These are phyloP conservation scores for Trichoderma gracile DNA, from an alignment of 2,329 filamentous ascomycete genomes.

Conservation along the genomic window DNA sequence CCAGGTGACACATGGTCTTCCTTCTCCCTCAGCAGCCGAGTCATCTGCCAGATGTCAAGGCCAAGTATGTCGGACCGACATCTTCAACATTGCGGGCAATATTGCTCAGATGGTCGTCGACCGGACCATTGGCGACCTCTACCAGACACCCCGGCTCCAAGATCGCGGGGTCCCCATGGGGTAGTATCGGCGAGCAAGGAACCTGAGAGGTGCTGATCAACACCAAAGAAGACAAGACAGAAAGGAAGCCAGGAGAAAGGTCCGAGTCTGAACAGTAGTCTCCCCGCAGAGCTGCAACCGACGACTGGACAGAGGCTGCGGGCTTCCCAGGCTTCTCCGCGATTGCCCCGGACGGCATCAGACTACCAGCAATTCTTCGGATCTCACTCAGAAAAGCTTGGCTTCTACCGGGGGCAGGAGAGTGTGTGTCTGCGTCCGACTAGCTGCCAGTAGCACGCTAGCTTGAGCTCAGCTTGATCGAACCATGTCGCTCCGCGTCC, in stretches of 20 bases:
- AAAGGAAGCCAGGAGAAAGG: no score
- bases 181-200: neutral
- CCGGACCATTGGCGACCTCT: neutral
- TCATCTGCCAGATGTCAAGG: neutral
- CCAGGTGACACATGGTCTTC: neutral
- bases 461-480: neutral
- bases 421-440: neutral
- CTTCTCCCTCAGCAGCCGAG: neutral
- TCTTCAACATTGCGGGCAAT: neutral
- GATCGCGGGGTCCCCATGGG: constrained; percentile 12
- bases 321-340: neutral
- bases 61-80: neutral
- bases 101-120: neutral
- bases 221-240: no score
- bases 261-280: no score
- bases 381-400: neutral
- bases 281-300: neutral
- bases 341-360: constrained; percentile 7
- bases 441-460: constrained; percentile 7
- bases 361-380: constrained; percentile 1
- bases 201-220: no score
- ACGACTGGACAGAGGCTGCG: neutral
- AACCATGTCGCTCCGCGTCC: neutral
- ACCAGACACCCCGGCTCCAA: neutral
- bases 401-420: neutral